Evolutionary conservation across 192 early-diverging fungal species (phyloP), one percentile per base, ranked within the genome.

Genomic region (Coemansia sp.): DNA sequence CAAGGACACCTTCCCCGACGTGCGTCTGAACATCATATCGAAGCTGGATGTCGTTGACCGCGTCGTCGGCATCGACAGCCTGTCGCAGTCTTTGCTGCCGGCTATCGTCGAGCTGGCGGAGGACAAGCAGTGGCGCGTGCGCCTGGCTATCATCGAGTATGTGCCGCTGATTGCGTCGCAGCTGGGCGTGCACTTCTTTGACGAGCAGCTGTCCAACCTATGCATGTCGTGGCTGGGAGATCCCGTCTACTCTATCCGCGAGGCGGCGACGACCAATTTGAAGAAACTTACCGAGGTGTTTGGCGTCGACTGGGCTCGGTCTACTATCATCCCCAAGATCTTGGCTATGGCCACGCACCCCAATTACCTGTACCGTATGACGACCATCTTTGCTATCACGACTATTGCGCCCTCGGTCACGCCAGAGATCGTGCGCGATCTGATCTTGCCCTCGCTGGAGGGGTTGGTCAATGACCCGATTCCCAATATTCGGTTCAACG

Each of bases 221-320:
- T 98, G 97, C 87, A 97, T 99, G 95, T 93, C 95, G 63, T 99
- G 98, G 98, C 88, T 99, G 62, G 93, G 95, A 12, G 98, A 99
- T 78, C 89, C 90, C 27, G 98, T 99, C 11, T 99, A 88, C 77
- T 96, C 96, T 24, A 98, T 99, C 81, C 91, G 98, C 55, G 98
- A 99, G 86, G 97, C 97, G 2, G 98, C 98, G 15, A 97, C 95
- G 2, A 76, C 86, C 40, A 99, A 99, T 85, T 87, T 99, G 67
- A 89, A 92, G 71, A 97, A 96, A 77, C 87, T 99, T 61, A 96
- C 95, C 20, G 96, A 98, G 71, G 96, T 98, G 42, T 99, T 99
- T 92, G 98, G 98, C 73, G 91, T 93, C 46, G 96, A 97, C 27
- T 99, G 98, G 98, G 96, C 97, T 67, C 95, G 96, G 76, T 77